Evolutionary conservation across 2,329 filamentous ascomycete genomes (phyloP), one percentile per base, ranked within the genome.

Genomic region (Cladophialophora immunda): DNA sequence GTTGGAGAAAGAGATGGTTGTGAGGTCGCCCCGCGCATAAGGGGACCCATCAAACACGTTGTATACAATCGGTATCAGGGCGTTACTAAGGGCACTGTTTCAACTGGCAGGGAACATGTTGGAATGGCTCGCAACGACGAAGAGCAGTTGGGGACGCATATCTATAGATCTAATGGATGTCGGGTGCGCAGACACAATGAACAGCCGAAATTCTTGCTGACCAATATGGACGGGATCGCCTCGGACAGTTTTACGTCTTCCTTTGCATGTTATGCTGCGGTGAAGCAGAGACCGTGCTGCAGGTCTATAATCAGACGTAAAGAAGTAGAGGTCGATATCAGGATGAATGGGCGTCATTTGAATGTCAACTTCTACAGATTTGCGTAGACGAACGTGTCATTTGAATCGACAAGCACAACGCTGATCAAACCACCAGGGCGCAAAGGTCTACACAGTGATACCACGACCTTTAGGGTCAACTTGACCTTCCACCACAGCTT

Each of bases 141-240:
- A 50, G n/a, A 27, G 19, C 8, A 13, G 45, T 25, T 22, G 19
- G 9, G 45, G 11, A 25, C 22, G 19, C 22, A 50, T 27, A 50
- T 50, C n/a, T 50, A 25, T 50, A 50, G 45, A 50, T 50, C 45
- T 50, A 50, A 50, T 50, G 45, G 32, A 50, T 50, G 45, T 50
- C 9, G 38, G 19, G 38, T 25, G 22, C 19, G 17, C 19, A 25
- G 6, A 13, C 19, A 25, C 19, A 50, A 50, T 45, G 6, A 45
- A 19, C 17, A 19, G 19, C 17, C 36, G 36, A 17, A 17, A 2
- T 17, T 11, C 36, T 25, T 11, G 19, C 38, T 41, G 38, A 6
- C 4, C 4, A n/a, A 41, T 4, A 50, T 6, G 8, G 17, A 50
- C 19, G 5, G 45, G 22, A 4, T 50, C 25, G 19, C 19, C n/a